Evolutionary conservation across 2,329 filamentous ascomycete genomes (phyloP).

Genomic region (Trichoderma guizhouense): DNA sequence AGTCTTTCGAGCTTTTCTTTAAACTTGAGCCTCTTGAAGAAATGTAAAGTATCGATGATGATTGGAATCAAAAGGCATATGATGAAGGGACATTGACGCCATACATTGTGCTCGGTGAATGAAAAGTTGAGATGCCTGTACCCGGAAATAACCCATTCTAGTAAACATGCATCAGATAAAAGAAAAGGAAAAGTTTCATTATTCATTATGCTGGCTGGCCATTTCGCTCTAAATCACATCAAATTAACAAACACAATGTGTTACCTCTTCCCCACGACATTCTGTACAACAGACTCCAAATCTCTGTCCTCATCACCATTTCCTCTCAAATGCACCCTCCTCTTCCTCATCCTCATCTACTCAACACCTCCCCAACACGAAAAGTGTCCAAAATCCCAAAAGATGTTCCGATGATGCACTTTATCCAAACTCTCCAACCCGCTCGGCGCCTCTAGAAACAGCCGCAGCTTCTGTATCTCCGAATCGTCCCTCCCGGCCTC

Average conservation of each 20-base stretch:
- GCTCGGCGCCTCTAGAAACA: slow-evolving; percentile 21
- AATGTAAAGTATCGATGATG: not conserved
- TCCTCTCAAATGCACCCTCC: not conserved
- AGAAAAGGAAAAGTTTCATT: not conserved
- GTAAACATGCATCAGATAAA: not conserved
- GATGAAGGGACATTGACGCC: not conserved
- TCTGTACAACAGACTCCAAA: not conserved
- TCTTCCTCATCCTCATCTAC: not conserved
- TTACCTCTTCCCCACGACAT: not conserved
- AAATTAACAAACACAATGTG: not conserved
- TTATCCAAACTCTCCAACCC: not conserved
- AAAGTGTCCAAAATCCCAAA: not conserved
- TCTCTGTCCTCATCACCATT: not conserved
- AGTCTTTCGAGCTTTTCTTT: not conserved
- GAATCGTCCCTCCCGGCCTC: slow-evolving; percentile 46
- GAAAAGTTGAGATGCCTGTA: not conserved
- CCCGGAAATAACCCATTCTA: not conserved
- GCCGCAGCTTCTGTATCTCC: slow-evolving; percentile 52
- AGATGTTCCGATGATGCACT: not conserved
- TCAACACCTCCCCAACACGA: not conserved
- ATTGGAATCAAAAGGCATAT: not conserved
- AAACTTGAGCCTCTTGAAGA: not conserved
- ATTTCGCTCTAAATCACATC: not conserved
- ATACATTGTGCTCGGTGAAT: not conserved
- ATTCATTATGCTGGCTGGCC: not conserved